These are phyloP conservation scores for Candida hispaniensis DNA, from an alignment of 805 yeast genomes.

Conservation along the genomic window DNA sequence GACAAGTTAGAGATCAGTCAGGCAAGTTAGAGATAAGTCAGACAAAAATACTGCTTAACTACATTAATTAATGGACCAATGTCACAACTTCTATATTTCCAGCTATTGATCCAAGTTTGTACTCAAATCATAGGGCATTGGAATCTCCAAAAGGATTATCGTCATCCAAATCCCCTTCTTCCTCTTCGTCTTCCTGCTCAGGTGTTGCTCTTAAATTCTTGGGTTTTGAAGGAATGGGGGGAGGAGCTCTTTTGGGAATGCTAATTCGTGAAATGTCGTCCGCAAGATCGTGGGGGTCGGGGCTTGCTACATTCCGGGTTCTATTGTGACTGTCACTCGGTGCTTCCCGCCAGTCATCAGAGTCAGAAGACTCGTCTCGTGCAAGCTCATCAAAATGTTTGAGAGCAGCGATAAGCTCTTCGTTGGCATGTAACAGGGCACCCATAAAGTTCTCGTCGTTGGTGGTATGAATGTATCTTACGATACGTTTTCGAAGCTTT, in stretches of 20 bases:
- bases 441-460: constrained; percentile 82
- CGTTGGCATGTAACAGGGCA: constrained; percentile 80
- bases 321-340: constrained; percentile 1
- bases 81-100: constrained; percentile 3
- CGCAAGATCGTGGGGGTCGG: constrained; percentile 30
- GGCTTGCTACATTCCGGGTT: background rate
- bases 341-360: constrained; percentile 23
- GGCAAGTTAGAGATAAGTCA: no score
- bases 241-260: constrained; percentile 19
- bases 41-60: no score
- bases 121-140: constrained; percentile 27
- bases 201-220: no score
- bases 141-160: constrained; percentile 47
- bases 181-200: constrained; percentile 26
- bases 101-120: constrained; percentile 17
- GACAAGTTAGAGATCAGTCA: no score
- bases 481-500: constrained; percentile 60
- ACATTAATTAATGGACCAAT: no score
- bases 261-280: constrained; percentile 14
- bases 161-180: no score
- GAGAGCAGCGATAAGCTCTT: constrained; percentile 69
- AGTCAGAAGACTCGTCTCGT: constrained; percentile 33
- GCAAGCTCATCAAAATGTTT: constrained; percentile 54
- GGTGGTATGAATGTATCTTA: constrained; percentile 73
- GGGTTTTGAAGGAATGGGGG: constrained; percentile 16